Base-by-base conservation (phyloP, 495 filamentous ascomycete species). In the Xylaria scruposa region DNA sequence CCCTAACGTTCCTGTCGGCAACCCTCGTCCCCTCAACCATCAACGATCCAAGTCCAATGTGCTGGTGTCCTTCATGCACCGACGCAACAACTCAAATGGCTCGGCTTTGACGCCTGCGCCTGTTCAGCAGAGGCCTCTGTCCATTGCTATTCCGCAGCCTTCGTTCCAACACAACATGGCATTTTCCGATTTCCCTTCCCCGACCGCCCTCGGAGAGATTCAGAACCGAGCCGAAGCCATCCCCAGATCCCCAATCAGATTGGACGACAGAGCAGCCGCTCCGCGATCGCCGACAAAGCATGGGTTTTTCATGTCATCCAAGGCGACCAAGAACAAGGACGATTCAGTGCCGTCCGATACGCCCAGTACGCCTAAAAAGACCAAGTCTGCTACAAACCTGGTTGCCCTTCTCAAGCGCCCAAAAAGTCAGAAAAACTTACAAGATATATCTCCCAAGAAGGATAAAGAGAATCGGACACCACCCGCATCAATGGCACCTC, bases 371-470 rank as follows among this genome's bases (percentile, higher is more conserved):
- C 90, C 91, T 8, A 95, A 94, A 80, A 97, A 95, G 85, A 88
- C 89, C 21, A 97, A 97, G 76, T 97, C 94, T 0, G 86, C 92
- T 5, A 94, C 92, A 59, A 95, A 92, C 76, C 84, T 97, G 5
- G 87, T 89, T 0, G 90, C 85, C 4, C 87, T 93, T 12, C 85
- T 91, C 61, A 86, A 81, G 24, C 86, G 89, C 51, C 87, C 88
- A 24, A 91, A 89, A 72, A 86, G 88, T 12, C 83, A 85, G 15
- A 91, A 90, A 78, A 87, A 85, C 66, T 70, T 86, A 36, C 80
- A 83, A 13, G 81, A 83, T 15, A 74, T 72, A 44, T 76, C 72
- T 26, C 76, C 71, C 17, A 80, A 84, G 5, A 93, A 90, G 78
- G 90, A 96, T 74, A 95, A 97, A 77, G 94, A 97, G 79, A 97